These are phyloP conservation scores for Aspergillus clavatus DNA, from an alignment of 2,329 filamentous ascomycete genomes.

Conservation along the genomic window DNA sequence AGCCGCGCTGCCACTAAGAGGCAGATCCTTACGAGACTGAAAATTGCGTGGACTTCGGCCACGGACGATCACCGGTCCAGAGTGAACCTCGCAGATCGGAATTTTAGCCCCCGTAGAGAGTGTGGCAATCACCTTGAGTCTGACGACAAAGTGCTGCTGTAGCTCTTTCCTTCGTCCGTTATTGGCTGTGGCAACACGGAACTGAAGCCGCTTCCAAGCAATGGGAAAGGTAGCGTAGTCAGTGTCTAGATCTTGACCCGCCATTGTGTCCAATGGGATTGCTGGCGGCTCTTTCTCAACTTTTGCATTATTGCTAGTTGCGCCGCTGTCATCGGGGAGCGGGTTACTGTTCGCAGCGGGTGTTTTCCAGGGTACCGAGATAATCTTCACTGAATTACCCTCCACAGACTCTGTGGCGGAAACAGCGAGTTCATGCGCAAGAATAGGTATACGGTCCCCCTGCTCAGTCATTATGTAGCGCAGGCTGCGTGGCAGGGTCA, in stretches of 20 bases:
- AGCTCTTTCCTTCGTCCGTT: conserved; percentile 92
- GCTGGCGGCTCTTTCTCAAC: conserved; percentile 80
- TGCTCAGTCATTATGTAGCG: conserved; percentile 78
- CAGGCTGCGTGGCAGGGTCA: conserved; percentile 72
- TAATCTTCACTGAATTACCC: conserved; percentile 84
- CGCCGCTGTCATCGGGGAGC: conserved; percentile 31
- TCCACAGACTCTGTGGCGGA: conserved; percentile 94
- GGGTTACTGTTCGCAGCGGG: conserved; percentile 66
- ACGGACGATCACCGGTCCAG: conserved; percentile 87
- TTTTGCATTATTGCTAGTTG: conserved; percentile 48
- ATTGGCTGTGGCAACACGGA: conserved; percentile 91
- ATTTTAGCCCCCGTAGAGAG: conserved; percentile 78
- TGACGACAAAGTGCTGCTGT: conserved; percentile 91
- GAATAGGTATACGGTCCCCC: conserved; percentile 77
- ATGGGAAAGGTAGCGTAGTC: conserved; percentile 90
- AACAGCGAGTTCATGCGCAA: conserved; percentile 77
- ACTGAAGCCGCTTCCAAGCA: conserved; percentile 89
- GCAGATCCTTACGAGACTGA: conserved; percentile 87
- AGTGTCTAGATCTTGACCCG: conserved; percentile 65
- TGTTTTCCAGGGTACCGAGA: conserved; percentile 97
- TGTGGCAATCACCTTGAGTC: conserved; percentile 79
- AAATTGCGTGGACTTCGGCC: conserved; percentile 93
- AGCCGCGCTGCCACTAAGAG: conserved; percentile 72
- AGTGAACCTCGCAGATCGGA: conserved; percentile 75
- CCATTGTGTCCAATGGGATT: conserved; percentile 65